A percentile compares a stretch with the other conserved stretches of the same genome.
phyloP scores from a whole-genome alignment of 345 rosid species.

The Durio zibethinus region DNA sequence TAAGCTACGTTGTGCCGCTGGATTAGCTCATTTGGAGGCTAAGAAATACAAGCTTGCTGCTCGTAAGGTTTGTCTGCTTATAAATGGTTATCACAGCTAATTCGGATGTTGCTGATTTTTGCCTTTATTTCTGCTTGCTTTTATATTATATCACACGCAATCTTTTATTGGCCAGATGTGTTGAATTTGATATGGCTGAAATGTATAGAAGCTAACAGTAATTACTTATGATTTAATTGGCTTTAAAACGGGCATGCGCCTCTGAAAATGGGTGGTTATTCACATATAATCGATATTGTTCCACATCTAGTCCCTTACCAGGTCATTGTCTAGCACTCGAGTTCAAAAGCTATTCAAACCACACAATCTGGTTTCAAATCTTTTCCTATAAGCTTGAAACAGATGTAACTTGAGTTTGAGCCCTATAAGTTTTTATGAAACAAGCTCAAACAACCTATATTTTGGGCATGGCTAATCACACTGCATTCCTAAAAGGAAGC shows the following conservation, averaged over 20 bases:
- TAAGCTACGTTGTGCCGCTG: slow-evolving; percentile 87
- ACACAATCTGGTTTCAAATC: background rate
- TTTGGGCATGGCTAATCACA: background rate
- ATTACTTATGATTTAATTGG: background rate
- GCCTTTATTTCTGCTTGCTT: background rate
- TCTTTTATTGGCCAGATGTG: background rate
- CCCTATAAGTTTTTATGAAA: background rate
- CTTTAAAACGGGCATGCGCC: background rate
- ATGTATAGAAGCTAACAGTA: background rate
- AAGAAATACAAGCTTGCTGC: slow-evolving; percentile 98
- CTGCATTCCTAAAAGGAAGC: background rate
- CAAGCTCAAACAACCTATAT: background rate
- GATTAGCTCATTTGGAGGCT: slow-evolving; percentile 82
- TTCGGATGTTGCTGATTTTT: background rate
- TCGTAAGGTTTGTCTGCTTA: slow-evolving; percentile 62
- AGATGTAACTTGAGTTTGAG: background rate
- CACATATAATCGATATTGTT: background rate
- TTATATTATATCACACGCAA: background rate
- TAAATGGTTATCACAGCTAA: background rate
- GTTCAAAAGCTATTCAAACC: background rate
- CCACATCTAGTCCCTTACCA: background rate
- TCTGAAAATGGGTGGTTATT: background rate
- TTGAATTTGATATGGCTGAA: background rate
- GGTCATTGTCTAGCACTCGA: background rate
- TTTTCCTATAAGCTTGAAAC: background rate